These are phyloP conservation scores for Pythium graminicola DNA, from an alignment of 352 stramenopile species.

Conservation along the genomic window DNA sequence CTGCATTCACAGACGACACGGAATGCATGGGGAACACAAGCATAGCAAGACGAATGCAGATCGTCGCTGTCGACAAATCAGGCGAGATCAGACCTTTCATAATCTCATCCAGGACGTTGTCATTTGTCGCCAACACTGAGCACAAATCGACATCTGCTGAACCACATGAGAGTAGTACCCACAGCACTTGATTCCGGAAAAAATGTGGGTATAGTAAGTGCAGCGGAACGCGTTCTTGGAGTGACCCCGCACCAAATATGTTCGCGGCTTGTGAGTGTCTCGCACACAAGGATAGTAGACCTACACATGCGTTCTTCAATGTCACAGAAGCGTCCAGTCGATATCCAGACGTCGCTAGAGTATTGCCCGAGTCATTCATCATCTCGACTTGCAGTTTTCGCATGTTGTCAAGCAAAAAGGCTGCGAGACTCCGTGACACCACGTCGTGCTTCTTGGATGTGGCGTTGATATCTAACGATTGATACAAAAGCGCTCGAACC, in stretches of 20 bases:
- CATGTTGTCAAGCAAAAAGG: constrained; percentile 64
- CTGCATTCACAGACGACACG: constrained; percentile 55
- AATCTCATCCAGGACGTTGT: constrained; percentile 51
- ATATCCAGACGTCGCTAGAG: constrained; percentile 7
- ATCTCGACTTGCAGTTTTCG: constrained; percentile 30
- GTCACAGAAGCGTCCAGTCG: constrained; percentile 29
- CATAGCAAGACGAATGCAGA: constrained; percentile 82
- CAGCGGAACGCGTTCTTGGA: constrained; percentile 5
- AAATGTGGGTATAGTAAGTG: constrained; percentile 44
- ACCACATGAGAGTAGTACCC: constrained; percentile 64
- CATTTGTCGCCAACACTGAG: constrained; percentile 49
- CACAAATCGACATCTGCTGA: constrained; percentile 56
- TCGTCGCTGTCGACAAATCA: constrained; percentile 57
- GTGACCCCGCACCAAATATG: background rate
- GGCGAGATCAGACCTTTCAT: constrained; percentile 52
- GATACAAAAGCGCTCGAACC: constrained; percentile 73
- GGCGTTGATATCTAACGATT: constrained; percentile 33
- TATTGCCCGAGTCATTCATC: background rate
- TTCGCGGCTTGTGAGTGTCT: constrained; percentile 8
- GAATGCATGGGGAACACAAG: constrained; percentile 76
- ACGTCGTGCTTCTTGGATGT: constrained; percentile 6
- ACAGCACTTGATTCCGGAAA: constrained; percentile 72
- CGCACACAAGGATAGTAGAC: constrained; percentile 56
- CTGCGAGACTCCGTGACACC: constrained; percentile 45
- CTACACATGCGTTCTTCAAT: constrained; percentile 60